Percentiles rank a stretch among this genome's conserved stretches.
Conservation (phyloP, 208 protist genomes). For the Acanthamoeba polyphaga region DNA sequence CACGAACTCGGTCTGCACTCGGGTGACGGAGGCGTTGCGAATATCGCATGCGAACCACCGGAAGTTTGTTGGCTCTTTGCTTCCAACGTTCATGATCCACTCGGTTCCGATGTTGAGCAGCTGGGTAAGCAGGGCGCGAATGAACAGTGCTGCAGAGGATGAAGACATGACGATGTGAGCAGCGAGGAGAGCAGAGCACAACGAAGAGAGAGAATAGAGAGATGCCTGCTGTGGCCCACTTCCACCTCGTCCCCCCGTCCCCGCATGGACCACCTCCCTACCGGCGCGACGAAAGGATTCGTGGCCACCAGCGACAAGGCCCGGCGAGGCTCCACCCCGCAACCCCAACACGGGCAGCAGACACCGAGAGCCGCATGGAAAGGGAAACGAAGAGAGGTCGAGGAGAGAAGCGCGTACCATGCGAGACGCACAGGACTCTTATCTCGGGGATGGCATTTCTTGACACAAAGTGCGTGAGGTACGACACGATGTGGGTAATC, state of each 20-base stretch:
- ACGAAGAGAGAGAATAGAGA: background rate
- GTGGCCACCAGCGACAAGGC: too few species aligned
- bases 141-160: background rate
- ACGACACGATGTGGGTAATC: constrained; percentile 23
- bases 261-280: too few species aligned
- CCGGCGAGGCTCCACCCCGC: too few species aligned
- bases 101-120: constrained; percentile 40
- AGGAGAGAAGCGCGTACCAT: constrained; percentile 1
- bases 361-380: background rate
- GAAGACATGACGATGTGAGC: background rate
- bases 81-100: constrained; percentile 42
- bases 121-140: constrained; percentile 2
- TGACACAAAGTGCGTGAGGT: constrained; percentile 13
- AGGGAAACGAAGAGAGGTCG: background rate
- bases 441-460: constrained; percentile 13
- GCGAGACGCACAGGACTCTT: constrained; percentile 7
- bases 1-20: constrained; percentile 48
- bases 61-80: constrained; percentile 9
- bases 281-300: background rate
- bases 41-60: constrained; percentile 39
- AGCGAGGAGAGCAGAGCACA: too few species aligned
- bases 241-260: background rate
- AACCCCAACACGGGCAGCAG: background rate
- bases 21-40: constrained; percentile 39
- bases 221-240: background rate